phyloP scores from a whole-genome alignment of 257 asterid genomes.

The Galeopsis tetrahit region DNA sequence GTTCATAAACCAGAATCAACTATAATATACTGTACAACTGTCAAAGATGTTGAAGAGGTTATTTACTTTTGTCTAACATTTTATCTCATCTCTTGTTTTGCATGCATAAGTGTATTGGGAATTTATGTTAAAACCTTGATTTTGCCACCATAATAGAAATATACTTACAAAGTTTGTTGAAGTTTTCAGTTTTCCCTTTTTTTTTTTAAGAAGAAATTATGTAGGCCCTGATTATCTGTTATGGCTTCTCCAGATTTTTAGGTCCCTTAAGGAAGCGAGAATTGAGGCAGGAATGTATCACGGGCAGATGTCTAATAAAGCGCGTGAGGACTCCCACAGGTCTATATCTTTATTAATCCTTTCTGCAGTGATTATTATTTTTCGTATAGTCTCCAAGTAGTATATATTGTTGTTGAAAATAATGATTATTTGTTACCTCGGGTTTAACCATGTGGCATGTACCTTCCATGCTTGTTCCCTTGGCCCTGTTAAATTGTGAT shows the following conservation, averaged over 20 bases:
- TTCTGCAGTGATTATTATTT: constrained; percentile 7
- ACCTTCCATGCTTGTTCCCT: constrained; percentile 2
- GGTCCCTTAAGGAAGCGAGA: constrained; percentile 59
- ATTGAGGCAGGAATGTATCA: constrained; percentile 83
- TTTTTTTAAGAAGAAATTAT: background rate
- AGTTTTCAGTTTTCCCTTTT: background rate
- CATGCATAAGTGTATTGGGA: background rate
- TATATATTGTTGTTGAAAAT: constrained; percentile 6
- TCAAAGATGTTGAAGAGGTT: constrained; percentile 89
- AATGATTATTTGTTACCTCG: constrained; percentile 13
- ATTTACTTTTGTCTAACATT: constrained; percentile 27
- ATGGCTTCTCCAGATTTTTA: constrained; percentile 53
- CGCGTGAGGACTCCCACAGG: constrained; percentile 91
- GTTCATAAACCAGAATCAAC: constrained; percentile 62
- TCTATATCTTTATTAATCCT: constrained; percentile 34
- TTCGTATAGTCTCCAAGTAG: constrained; percentile 16
- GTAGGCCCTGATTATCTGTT: constrained; percentile 14
- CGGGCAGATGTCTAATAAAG: constrained; percentile 85
- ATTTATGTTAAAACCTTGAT: constrained; percentile 11
- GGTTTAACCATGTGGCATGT: constrained; percentile 16
- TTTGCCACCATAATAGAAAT: constrained; percentile 2
- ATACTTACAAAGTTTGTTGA: background rate
- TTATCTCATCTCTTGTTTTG: constrained; percentile 8
- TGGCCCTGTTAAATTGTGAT: constrained; percentile 19
- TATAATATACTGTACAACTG: constrained; percentile 86